A percentile compares a stretch with the other conserved stretches of the same genome.
Conservation (phyloP, 2,329 filamentous ascomycete genomes). For the Fusarium torulosum region DNA sequence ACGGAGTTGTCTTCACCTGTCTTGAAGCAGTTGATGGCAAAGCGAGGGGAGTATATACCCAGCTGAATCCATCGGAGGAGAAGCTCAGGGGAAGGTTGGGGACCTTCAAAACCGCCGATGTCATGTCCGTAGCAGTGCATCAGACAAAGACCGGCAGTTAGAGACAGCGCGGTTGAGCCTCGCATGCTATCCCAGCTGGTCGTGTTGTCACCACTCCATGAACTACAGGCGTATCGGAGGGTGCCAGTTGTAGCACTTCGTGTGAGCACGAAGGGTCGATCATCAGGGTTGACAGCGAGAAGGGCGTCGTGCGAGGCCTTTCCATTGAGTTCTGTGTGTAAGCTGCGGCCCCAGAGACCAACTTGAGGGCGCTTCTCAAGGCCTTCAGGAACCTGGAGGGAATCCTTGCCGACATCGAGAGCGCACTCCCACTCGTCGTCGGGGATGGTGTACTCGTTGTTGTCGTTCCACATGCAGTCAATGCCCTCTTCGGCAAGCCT, state of each 20-base stretch:
- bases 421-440: conserved; percentile 75
- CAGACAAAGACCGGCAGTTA: conserved; percentile 76
- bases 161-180: conserved; percentile 75
- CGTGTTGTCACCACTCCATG: conserved; percentile 81
- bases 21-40: conserved; percentile 85
- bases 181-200: conserved; percentile 81
- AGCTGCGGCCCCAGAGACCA: conserved; percentile 76
- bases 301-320: conserved; percentile 78
- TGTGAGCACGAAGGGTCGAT: conserved; percentile 76
- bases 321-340: conserved; percentile 79
- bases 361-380: conserved; percentile 61
- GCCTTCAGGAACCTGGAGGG: conserved; percentile 52
- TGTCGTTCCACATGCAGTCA: conserved; percentile 83
- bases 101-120: conserved; percentile 81
- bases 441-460: conserved; percentile 79
- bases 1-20: conserved; percentile 74
- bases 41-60: conserved; percentile 76
- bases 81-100: conserved; percentile 77
- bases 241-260: conserved; percentile 78
- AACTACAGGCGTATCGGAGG: conserved; percentile 76
- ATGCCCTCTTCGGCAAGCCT: conserved; percentile 73
- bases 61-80: conserved; percentile 80
- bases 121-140: conserved; percentile 80
- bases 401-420: conserved; percentile 57
- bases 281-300: conserved; percentile 67